Evolutionary conservation across 108 stramenopile genomes (phyloP).

Genomic region (Nannochloropsis salina): DNA sequence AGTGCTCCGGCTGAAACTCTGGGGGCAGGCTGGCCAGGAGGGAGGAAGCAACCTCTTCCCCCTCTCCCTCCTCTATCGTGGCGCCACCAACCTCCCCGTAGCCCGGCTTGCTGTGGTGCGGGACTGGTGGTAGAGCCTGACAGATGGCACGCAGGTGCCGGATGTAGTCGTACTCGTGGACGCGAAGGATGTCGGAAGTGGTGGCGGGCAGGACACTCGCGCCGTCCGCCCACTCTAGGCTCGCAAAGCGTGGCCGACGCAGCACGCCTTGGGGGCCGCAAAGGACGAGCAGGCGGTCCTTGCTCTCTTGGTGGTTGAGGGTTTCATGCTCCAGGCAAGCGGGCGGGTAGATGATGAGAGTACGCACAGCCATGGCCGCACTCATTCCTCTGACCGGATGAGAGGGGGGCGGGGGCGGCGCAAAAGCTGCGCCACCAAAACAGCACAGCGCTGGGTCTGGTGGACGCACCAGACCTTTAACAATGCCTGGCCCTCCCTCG

Average conservation of each 20-base stretch:
- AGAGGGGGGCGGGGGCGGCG: neutral
- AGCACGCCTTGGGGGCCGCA: neutral
- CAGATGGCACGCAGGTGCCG: slow-evolving; percentile 38
- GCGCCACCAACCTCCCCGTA: neutral
- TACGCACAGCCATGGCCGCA: neutral
- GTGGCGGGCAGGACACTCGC: slow-evolving; percentile 15
- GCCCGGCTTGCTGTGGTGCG: neutral
- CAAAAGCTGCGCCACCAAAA: slow-evolving; percentile 1
- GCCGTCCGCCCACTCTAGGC: slow-evolving; percentile 31
- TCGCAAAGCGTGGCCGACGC: neutral
- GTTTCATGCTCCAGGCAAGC: slow-evolving; percentile 11
- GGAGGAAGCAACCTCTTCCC: neutral
- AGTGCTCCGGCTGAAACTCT: neutral
- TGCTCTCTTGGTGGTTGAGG: neutral
- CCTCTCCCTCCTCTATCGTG: too few relatives aligned
- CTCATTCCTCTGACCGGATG: neutral
- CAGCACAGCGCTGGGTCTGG: neutral
- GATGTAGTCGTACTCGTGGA: slow-evolving; percentile 53
- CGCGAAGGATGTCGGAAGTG: slow-evolving; percentile 46
- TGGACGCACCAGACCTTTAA: neutral
- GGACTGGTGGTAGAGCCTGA: neutral
- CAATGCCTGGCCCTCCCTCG: too few relatives aligned
- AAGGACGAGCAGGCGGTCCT: neutral
- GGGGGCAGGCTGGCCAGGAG: neutral
- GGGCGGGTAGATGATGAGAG: neutral